A percentile compares a stretch with the other conserved stretches of the same genome.
Evolutionary conservation across 2,329 filamentous ascomycete species (phyloP).

Genomic region (Gremmenia infestans): DNA sequence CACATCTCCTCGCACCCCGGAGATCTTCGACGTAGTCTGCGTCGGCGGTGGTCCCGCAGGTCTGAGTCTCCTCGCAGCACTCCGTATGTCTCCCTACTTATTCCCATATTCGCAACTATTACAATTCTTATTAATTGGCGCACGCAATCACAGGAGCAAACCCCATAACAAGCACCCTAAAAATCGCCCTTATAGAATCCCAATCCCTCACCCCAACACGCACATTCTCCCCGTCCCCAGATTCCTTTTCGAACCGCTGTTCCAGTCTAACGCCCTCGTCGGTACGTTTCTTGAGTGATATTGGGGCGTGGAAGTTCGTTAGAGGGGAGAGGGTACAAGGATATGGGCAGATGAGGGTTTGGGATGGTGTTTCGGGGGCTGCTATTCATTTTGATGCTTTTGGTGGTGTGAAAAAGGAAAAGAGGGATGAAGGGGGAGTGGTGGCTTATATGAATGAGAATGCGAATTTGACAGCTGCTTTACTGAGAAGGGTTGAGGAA

Average conservation of each 20-base stretch:
- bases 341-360: slow-evolving; percentile 96
- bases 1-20: slow-evolving; percentile 12
- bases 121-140: background rate
- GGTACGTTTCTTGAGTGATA: slow-evolving; percentile 72
- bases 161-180: slow-evolving; percentile 68
- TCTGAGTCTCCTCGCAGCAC: slow-evolving; percentile 71
- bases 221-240: slow-evolving; percentile 59
- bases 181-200: slow-evolving; percentile 83
- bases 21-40: slow-evolving; percentile 33
- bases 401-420: slow-evolving; percentile 44
- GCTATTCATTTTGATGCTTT: slow-evolving; percentile 76
- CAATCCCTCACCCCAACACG: slow-evolving; percentile 72
- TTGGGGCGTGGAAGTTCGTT: slow-evolving; percentile 81
- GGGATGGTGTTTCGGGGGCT: slow-evolving; percentile 88
- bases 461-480: slow-evolving; percentile 73
- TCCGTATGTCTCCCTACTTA: slow-evolving; percentile 50
- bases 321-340: slow-evolving; percentile 69
- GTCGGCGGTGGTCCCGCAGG: slow-evolving; percentile 49
- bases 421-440: slow-evolving; percentile 52
- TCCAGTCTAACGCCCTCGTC: slow-evolving; percentile 90
- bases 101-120: background rate
- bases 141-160: slow-evolving; percentile 58
- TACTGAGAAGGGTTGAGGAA: slow-evolving; percentile 67
- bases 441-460: slow-evolving; percentile 99
- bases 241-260: slow-evolving; percentile 85